phyloP scores from a whole-genome alignment of 805 yeast genomes.

The Candida railenensis region DNA sequence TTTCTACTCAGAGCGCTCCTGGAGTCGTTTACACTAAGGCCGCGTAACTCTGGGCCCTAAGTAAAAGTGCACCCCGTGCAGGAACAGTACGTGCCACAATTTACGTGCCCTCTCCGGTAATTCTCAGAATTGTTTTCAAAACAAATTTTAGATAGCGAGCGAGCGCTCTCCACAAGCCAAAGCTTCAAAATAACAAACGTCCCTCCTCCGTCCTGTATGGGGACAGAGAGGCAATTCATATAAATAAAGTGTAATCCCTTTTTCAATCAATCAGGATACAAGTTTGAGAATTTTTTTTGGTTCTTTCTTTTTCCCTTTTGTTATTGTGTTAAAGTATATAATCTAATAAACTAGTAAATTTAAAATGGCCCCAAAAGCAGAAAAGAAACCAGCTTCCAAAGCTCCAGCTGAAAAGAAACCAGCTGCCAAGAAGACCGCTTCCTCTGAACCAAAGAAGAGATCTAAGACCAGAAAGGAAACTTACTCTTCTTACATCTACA shows the following conservation, averaged over 20 bases:
- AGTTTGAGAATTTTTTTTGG: constrained; percentile 1
- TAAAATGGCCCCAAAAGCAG: constrained; percentile 38
- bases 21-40: not conserved
- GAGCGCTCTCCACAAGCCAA: not conserved
- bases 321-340: no score
- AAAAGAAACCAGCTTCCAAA: constrained; percentile 39
- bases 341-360: not conserved
- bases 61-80: not conserved
- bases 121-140: constrained; percentile 4
- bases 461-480: constrained; percentile 39
- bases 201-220: constrained; percentile 2
- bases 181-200: not conserved
- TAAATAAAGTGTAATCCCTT: constrained; percentile 3
- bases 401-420: constrained; percentile 42
- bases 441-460: constrained; percentile 32
- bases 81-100: not conserved
- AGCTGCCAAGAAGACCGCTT: constrained; percentile 35
- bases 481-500: constrained; percentile 37
- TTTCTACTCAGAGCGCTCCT: not conserved
- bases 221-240: constrained; percentile 4
- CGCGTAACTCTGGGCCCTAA: constrained; percentile 4
- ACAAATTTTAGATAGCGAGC: not conserved
- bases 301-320: not conserved
- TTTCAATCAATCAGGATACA: not conserved
- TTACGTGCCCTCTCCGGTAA: constrained; percentile 4